Percentiles rank a stretch among this genome's conserved stretches.
phyloP scores from a whole-genome alignment of 192 early-diverging fungal species.

The Linnemannia exigua region DNA sequence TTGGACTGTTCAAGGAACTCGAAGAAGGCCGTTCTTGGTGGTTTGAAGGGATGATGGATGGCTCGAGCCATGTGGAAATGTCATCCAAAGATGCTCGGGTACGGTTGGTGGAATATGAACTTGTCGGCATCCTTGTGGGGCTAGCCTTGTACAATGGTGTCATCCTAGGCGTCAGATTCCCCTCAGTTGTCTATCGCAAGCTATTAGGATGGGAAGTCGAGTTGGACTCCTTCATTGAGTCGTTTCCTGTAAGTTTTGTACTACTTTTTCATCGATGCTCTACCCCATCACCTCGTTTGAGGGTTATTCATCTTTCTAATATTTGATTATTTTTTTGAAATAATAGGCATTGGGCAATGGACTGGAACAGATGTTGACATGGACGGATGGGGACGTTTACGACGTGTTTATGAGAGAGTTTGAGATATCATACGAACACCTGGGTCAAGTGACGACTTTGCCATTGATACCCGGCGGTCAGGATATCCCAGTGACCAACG shows the following conservation, averaged over 20 bases:
- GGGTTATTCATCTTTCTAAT: neutral
- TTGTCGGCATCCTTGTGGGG: slow-evolving; percentile 92
- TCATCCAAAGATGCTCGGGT: slow-evolving; percentile 37
- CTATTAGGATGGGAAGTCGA: slow-evolving; percentile 44
- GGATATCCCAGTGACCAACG: slow-evolving; percentile 79
- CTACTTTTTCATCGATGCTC: neutral
- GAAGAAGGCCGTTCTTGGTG: slow-evolving; percentile 75
- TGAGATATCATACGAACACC: slow-evolving; percentile 80
- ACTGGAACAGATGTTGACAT: slow-evolving; percentile 82
- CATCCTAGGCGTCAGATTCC: slow-evolving; percentile 79
- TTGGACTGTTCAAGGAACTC: slow-evolving; percentile 79
- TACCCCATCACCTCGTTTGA: neutral
- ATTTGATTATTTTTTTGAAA: neutral
- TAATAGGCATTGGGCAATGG: slow-evolving; percentile 78
- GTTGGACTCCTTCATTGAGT: slow-evolving; percentile 56
- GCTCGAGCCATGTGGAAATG: slow-evolving; percentile 34
- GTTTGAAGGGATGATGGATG: slow-evolving; percentile 71
- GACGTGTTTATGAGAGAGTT: slow-evolving; percentile 89
- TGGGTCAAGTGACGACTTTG: slow-evolving; percentile 68
- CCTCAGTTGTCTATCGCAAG: slow-evolving; percentile 81
- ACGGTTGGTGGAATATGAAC: slow-evolving; percentile 73
- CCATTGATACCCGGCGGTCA: slow-evolving; percentile 77
- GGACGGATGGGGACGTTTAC: slow-evolving; percentile 79
- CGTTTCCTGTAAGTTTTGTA: slow-evolving; percentile 69
- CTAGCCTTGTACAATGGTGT: slow-evolving; percentile 93